phyloP scores from a whole-genome alignment of 1,139 yeast genomes.

The Arxiozyma telluris region DNA sequence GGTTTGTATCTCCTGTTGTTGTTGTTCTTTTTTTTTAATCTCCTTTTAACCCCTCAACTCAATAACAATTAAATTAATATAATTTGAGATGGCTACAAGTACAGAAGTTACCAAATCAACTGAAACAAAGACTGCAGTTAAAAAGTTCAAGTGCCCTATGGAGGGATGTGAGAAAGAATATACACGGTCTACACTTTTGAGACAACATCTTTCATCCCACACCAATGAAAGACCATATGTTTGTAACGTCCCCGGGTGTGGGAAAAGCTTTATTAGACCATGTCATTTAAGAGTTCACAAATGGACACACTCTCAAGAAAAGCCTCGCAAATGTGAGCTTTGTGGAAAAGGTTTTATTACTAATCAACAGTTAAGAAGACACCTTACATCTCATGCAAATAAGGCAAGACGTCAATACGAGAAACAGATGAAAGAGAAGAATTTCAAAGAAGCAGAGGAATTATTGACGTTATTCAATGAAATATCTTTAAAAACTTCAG shows the following conservation, averaged over 20 bases:
- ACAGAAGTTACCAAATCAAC: background rate
- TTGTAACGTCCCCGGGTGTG: slow-evolving; percentile 62
- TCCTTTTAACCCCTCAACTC: background rate
- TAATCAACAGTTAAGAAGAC: slow-evolving; percentile 73
- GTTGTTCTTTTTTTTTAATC: too few species aligned
- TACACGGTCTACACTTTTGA: slow-evolving; percentile 41
- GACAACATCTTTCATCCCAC: slow-evolving; percentile 70
- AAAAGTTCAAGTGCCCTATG: slow-evolving; percentile 34
- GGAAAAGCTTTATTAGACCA: slow-evolving; percentile 59
- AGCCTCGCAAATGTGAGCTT: slow-evolving; percentile 55
- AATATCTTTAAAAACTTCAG: background rate
- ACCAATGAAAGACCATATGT: slow-evolving; percentile 72
- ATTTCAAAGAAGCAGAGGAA: background rate
- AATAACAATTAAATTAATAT: background rate
- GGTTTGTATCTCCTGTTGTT: background rate
- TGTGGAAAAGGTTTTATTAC: slow-evolving; percentile 55
- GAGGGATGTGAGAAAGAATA: slow-evolving; percentile 39
- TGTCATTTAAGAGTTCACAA: slow-evolving; percentile 60
- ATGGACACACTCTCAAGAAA: slow-evolving; percentile 54
- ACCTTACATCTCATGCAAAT: slow-evolving; percentile 49
- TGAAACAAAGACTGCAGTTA: slow-evolving; percentile 11
- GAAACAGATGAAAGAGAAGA: background rate
- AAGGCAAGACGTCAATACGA: slow-evolving; percentile 4
- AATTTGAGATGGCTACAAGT: background rate
- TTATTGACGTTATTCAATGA: slow-evolving; percentile 1